A percentile compares a stretch with the other conserved stretches of the same genome.
Conservation (phyloP, 163 green algal species). For the Volvox carteri region DNA sequence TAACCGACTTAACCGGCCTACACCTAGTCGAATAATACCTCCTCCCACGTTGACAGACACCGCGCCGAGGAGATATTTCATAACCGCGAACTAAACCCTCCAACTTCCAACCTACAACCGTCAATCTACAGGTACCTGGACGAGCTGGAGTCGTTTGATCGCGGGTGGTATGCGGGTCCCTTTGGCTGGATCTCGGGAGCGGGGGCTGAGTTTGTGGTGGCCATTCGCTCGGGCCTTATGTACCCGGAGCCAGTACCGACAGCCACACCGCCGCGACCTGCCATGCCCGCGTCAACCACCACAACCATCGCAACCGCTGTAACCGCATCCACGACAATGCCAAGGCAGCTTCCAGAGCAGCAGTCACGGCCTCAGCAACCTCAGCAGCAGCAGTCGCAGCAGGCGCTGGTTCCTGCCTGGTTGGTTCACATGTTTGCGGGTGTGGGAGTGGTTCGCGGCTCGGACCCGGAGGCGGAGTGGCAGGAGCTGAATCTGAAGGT, state of each 20-base stretch:
- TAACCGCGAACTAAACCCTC: no score
- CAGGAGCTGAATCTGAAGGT: conserved; percentile 96
- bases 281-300: not conserved
- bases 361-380: not conserved
- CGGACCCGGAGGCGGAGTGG: conserved; percentile 89
- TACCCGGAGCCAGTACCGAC: conserved; percentile 48
- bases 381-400: conserved; percentile 2
- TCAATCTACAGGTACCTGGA: conserved; percentile 70
- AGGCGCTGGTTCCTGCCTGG: conserved; percentile 36
- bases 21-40: no score
- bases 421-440: conserved; percentile 89
- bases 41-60: no score
- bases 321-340: not conserved
- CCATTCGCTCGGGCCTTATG: conserved; percentile 95
- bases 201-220: conserved; percentile 96
- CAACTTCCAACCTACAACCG: no score
- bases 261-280: no score
- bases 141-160: conserved; percentile 92
- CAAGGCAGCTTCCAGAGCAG: not conserved
- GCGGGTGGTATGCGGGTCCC: conserved; percentile 96
- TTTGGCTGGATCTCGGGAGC: conserved; percentile 93
- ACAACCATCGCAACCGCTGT: not conserved
- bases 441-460: conserved; percentile 94
- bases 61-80: no score
- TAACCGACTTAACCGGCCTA: no score